Percentiles rank a stretch among this genome's conserved stretches.
These are phyloP conservation scores for Aspergillus incahuasiensis DNA, from an alignment of 495 filamentous ascomycete genomes.

Conservation along the genomic window DNA sequence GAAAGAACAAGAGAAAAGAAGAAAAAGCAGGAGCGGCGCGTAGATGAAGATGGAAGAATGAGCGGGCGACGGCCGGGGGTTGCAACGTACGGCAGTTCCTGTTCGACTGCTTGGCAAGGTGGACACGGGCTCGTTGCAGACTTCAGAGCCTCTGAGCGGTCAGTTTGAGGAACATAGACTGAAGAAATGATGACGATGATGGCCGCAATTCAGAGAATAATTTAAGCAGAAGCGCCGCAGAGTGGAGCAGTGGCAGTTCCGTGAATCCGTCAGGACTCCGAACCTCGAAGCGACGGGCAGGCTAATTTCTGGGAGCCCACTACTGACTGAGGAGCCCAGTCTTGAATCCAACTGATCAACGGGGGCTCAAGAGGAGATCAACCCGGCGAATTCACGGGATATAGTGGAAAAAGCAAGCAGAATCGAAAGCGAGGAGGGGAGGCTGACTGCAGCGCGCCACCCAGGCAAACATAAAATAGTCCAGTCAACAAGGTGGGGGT, in stretches of 20 bases:
- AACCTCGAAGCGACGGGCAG: background rate
- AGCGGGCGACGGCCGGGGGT: background rate
- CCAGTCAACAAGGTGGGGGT: background rate
- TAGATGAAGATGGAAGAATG: background rate
- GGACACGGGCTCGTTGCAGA: background rate
- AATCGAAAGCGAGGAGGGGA: slow-evolving; percentile 7
- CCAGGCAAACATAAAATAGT: slow-evolving; percentile 12
- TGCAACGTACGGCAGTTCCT: background rate
- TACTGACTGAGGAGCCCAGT: background rate
- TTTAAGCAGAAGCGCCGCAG: background rate
- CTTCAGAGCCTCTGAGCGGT: slow-evolving; percentile 9
- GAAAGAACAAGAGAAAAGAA: background rate
- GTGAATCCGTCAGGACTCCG: slow-evolving; percentile 1
- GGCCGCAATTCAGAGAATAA: background rate
- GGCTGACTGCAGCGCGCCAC: slow-evolving; percentile 22
- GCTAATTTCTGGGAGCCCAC: background rate
- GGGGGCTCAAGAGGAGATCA: background rate
- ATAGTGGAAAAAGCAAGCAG: slow-evolving; percentile 2
- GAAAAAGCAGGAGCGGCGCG: background rate
- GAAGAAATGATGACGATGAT: background rate
- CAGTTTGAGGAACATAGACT: background rate
- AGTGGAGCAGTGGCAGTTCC: background rate
- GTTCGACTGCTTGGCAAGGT: slow-evolving; percentile 4
- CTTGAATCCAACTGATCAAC: background rate
- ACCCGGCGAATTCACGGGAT: background rate